Percentiles rank a stretch among this genome's conserved stretches.
Evolutionary conservation across 164 flowering plant species (phyloP).

Genomic region (Buxus sempervirens): DNA sequence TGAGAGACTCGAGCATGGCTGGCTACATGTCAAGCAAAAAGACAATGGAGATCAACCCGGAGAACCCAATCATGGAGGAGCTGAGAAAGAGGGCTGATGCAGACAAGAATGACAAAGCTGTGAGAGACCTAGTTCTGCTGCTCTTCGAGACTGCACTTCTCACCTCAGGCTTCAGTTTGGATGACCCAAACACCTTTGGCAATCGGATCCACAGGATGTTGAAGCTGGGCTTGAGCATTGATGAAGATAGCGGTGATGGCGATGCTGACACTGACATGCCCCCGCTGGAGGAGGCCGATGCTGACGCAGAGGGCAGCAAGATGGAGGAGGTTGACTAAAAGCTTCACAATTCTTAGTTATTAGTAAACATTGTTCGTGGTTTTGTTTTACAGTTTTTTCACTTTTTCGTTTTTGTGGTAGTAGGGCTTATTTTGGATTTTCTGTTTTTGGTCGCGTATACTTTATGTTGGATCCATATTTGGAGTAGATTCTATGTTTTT

Average conservation of each 20-base stretch:
- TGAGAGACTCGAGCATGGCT: constrained; percentile 49
- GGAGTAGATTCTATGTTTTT: no score
- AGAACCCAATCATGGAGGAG: constrained; percentile 50
- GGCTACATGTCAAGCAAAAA: constrained; percentile 53
- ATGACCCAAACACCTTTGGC: constrained; percentile 50
- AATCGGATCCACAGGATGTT: constrained; percentile 50
- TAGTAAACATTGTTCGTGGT: no score
- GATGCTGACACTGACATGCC: constrained; percentile 45
- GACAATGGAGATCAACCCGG: constrained; percentile 55
- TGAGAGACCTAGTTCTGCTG: constrained; percentile 38
- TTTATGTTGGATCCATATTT: no score
- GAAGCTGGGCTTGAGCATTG: constrained; percentile 49
- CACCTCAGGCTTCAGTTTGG: constrained; percentile 50
- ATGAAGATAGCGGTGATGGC: constrained; percentile 39
- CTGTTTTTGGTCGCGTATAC: no score
- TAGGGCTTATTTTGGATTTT: no score
- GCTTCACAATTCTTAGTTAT: no score
- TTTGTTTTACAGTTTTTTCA: no score
- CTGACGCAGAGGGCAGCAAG: constrained; percentile 49
- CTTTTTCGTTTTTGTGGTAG: no score
- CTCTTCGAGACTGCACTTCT: constrained; percentile 48
- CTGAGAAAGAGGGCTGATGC: constrained; percentile 43
- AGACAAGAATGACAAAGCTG: constrained; percentile 41
- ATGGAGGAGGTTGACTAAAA: constrained; percentile 54
- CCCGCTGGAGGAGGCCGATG: constrained; percentile 41